These are phyloP conservation scores for Crinitomyces ghanaensis DNA, from an alignment of 805 yeast species.

Conservation along the genomic window DNA sequence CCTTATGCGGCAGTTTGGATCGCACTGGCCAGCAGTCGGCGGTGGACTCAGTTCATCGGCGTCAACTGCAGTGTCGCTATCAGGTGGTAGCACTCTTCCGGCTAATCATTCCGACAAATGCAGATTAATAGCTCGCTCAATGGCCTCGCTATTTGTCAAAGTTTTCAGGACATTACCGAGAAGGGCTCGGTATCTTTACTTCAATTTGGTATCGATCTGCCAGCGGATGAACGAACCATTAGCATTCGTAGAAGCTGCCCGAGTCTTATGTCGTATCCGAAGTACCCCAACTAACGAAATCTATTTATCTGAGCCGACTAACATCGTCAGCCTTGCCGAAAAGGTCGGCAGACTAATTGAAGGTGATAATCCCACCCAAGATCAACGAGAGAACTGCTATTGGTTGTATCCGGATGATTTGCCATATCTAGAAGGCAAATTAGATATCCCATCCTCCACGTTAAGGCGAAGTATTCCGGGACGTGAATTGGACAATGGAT, in stretches of 20 bases:
- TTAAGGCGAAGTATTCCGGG: slow-evolving; percentile 10
- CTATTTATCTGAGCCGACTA: slow-evolving; percentile 41
- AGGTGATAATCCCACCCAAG: slow-evolving; percentile 31
- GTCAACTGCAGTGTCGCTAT: neutral
- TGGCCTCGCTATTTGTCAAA: slow-evolving; percentile 24
- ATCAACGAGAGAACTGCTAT: neutral
- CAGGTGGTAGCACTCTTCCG: neutral
- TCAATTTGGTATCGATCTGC: slow-evolving; percentile 21
- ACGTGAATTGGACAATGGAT: slow-evolving; percentile 16
- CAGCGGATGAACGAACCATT: slow-evolving; percentile 13
- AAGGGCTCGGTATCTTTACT: slow-evolving; percentile 27
- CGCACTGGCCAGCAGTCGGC: neutral
- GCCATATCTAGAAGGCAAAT: slow-evolving; percentile 32
- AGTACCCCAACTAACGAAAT: slow-evolving; percentile 34
- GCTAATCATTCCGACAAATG: slow-evolving; percentile 3
- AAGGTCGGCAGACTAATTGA: slow-evolving; percentile 26
- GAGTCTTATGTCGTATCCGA: slow-evolving; percentile 45
- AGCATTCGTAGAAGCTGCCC: slow-evolving; percentile 34
- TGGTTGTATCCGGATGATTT: slow-evolving; percentile 57
- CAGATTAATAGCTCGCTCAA: slow-evolving; percentile 16
- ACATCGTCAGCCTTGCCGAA: no score
- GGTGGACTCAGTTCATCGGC: neutral
- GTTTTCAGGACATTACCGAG: slow-evolving; percentile 30
- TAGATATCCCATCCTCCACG: slow-evolving; percentile 30
- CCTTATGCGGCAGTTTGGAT: slow-evolving; percentile 6